Evolutionary conservation across 2,329 filamentous ascomycete genomes (phyloP).

Genomic region (Xylogone sp.): DNA sequence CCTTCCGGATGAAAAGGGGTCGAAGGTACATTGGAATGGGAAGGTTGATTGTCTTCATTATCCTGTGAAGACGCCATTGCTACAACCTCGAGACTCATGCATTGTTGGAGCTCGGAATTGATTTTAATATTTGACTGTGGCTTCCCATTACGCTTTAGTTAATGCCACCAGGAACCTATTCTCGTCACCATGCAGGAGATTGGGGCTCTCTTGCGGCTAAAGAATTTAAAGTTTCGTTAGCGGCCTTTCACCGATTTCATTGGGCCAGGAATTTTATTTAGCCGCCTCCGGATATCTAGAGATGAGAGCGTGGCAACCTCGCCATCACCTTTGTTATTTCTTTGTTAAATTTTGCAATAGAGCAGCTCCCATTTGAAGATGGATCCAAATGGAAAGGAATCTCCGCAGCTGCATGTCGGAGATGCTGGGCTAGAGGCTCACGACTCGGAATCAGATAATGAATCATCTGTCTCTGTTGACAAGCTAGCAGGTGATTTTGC

Average conservation of each 20-base stretch:
- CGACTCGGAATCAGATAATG: background rate
- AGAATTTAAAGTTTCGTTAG: conserved; percentile 1
- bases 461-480: background rate
- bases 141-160: background rate
- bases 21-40: conserved; percentile 12
- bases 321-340: background rate
- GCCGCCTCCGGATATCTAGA: background rate
- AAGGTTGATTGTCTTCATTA: conserved; percentile 10
- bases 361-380: background rate
- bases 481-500: background rate
- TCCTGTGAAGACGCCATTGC: conserved; percentile 15
- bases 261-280: background rate
- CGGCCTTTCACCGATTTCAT: background rate
- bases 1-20: conserved; percentile 8
- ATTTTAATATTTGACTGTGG: background rate
- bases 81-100: background rate
- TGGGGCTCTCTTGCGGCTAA: conserved; percentile 18
- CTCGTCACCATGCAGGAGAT: background rate
- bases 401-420: background rate
- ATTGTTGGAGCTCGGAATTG: background rate
- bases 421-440: background rate
- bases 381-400: background rate
- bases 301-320: background rate
- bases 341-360: background rate
- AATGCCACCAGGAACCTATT: background rate